A percentile compares a stretch with the other conserved stretches of the same genome.
phyloP scores from a whole-genome alignment of 2,329 filamentous ascomycete genomes.

The Pseudovirgaria hyperparasitica region DNA sequence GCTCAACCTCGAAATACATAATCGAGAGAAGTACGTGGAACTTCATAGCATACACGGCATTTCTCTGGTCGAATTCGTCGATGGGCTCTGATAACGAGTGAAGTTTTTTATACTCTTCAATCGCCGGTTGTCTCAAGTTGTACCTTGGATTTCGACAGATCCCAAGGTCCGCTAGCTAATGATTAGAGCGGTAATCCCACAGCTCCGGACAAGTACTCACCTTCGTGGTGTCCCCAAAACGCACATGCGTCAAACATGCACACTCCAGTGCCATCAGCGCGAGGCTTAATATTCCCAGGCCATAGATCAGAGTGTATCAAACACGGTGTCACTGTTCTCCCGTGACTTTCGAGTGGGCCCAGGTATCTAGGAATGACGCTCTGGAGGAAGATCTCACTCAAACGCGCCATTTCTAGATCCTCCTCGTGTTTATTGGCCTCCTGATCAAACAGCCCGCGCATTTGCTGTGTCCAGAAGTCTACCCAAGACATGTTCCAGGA shows the following conservation, averaged over 20 bases:
- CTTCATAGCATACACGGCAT: too few relatives aligned
- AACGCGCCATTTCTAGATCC: constrained; percentile 3
- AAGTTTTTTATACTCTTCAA: too few relatives aligned
- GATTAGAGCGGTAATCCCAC: too few relatives aligned
- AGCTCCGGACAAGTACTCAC: too few relatives aligned
- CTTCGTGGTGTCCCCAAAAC: too few relatives aligned
- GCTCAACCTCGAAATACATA: too few relatives aligned
- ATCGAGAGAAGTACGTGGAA: too few relatives aligned
- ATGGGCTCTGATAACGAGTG: too few relatives aligned
- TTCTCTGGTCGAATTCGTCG: too few relatives aligned
- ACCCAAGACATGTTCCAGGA: constrained; percentile 5
- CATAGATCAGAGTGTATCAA: constrained; percentile 4
- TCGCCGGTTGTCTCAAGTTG: too few relatives aligned
- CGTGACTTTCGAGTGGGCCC: constrained; percentile 3
- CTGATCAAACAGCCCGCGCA: constrained; percentile 1
- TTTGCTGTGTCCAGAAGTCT: constrained; percentile 4
- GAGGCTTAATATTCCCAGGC: constrained; percentile 3
- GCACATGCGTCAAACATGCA: constrained; percentile 3
- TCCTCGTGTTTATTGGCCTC: constrained; percentile 4
- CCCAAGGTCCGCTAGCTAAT: too few relatives aligned
- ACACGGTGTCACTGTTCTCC: constrained; percentile 2
- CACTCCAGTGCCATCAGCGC: constrained; percentile 2
- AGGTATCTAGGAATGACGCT: constrained; percentile 5
- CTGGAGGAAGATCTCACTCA: constrained; percentile 3
- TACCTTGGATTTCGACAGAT: too few relatives aligned